Percentiles rank a stretch among this genome's conserved stretches.
Conservation (phyloP, 257 asterid species). For the Cynanchum wilfordii region DNA sequence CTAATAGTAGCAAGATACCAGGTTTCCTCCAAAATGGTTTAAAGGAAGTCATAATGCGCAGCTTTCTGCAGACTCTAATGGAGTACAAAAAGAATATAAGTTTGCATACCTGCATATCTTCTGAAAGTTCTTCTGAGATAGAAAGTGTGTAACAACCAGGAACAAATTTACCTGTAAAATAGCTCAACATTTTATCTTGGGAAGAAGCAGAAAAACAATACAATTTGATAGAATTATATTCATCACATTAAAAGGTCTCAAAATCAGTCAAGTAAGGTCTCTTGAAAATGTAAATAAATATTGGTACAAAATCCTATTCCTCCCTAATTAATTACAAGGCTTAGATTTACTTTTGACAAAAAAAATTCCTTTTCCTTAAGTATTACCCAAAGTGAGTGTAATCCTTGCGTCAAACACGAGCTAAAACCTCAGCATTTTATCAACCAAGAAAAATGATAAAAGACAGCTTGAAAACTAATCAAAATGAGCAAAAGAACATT, state of each 20-base stretch:
- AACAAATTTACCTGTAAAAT: constrained; percentile 58
- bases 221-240: neutral
- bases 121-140: constrained; percentile 81
- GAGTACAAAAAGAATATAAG: neutral
- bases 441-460: neutral
- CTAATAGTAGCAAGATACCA: neutral
- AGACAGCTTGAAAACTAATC: neutral
- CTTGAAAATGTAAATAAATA: neutral
- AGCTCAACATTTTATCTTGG: neutral
- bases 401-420: neutral
- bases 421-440: neutral
- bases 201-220: neutral
- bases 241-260: neutral
- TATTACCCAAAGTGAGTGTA: neutral
- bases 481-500: neutral
- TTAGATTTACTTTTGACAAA: too few species aligned
- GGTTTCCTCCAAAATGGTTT: neutral
- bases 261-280: neutral
- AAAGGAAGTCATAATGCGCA: neutral
- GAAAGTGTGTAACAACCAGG: constrained; percentile 93
- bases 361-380: too few species aligned
- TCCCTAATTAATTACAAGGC: neutral
- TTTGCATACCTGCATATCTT: constrained; percentile 50
- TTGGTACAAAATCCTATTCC: neutral
- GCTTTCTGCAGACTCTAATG: neutral